Evolutionary conservation across 202 grass and related monocot species (phyloP), one percentile per base, ranked within the genome.

Genomic region (Schoenoplectus tabernaemontani): DNA sequence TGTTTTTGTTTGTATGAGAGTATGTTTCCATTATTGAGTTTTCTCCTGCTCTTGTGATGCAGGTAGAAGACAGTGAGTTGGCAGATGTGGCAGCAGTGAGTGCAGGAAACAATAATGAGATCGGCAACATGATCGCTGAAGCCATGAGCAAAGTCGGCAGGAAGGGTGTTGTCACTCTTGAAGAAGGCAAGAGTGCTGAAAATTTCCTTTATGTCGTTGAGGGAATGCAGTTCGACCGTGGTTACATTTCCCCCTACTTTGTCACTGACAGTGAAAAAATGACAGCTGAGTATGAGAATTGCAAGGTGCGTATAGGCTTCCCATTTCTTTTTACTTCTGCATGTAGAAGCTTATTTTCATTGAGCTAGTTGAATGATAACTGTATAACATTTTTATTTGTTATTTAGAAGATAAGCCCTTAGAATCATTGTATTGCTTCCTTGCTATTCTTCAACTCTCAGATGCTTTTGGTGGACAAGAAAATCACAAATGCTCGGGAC

Each of bases 191-290:
- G 56, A 99, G 96, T 69, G 91, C 96, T 2, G 96, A 99, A 75
- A 99, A 99, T 72, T 85, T 59, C 64, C 96, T 99, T 20, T 99
- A 99, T 82, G 96, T 99, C 80, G 96, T 95, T 56, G 96, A 99
- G 79, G 96, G 96, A 86, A 99, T 99, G 96, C 96, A 99, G 44
- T 98, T 98, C 87, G 96, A 98, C 7, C 91, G 91, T 74, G 96
- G 96, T 37, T 98, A 98, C 77, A 98, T 99, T 83, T 99, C 96
- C 47, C 96, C 96, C 19, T 99, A 99, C 73, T 99, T 99, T 59
- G 96, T 99, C 10, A 99, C 96, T 37, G 96, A 99, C 66, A 99
- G 91, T 59, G 96, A 99, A 79, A 99, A 99, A 86, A 99, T 99
- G 96, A 59, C 90, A 15, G 87, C 82, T 0, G 96, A 99, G 76